Evolutionary conservation across 2,329 filamentous ascomycete genomes (phyloP).

Genomic region (Teratosphaeria gauchensis): DNA sequence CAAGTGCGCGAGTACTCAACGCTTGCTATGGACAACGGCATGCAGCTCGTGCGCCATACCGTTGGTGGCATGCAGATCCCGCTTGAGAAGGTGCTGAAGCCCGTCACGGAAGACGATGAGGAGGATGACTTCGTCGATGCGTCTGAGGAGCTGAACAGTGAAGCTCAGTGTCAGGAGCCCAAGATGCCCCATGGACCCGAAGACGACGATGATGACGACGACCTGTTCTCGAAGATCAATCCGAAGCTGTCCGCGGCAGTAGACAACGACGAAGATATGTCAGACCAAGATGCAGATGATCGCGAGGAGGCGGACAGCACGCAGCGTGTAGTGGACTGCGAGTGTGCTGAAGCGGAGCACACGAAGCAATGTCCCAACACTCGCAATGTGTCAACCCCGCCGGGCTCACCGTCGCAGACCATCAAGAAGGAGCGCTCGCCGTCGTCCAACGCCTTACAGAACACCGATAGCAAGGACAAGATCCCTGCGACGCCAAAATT

Average conservation of each 20-base stretch:
- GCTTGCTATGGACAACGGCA: conserved; percentile 1
- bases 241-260: not conserved
- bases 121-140: conserved; percentile 1
- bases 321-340: not conserved
- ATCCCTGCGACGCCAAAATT: not conserved
- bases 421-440: not conserved
- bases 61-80: not conserved
- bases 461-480: not conserved
- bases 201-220: conserved; percentile 2
- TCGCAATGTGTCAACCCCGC: conserved; percentile 7
- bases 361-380: not conserved
- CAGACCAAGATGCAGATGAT: not conserved
- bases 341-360: conserved; percentile 1
- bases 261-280: not conserved
- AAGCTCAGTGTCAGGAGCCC: not conserved
- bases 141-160: not conserved
- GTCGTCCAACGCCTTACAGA: not conserved
- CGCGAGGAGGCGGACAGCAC: not conserved
- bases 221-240: not conserved
- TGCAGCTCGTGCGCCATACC: not conserved
- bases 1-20: not conserved
- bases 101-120: conserved; percentile 3
- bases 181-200: not conserved
- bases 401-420: conserved; percentile 2
- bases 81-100: not conserved